Percentiles rank a stretch among this genome's conserved stretches.
Evolutionary conservation across 352 stramenopile genomes (phyloP).

Genomic region (Phytophthora europaea): DNA sequence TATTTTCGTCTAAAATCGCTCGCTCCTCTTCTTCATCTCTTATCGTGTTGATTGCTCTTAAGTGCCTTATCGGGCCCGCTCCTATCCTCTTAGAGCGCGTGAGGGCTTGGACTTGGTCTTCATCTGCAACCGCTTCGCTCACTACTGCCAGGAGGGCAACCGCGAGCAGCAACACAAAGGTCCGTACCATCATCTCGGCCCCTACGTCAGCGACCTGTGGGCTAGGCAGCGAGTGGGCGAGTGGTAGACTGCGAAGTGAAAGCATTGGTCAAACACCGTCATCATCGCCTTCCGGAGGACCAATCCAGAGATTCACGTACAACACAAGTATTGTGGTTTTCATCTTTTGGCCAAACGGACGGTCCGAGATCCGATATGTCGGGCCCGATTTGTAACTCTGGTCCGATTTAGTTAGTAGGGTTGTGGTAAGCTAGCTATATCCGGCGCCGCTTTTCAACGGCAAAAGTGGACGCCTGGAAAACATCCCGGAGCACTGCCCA

Average conservation of each 20-base stretch:
- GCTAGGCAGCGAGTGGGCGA: background rate
- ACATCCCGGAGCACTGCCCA: too few relatives aligned
- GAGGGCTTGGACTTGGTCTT: background rate
- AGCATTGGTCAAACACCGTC: background rate
- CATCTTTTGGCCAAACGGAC: too few relatives aligned
- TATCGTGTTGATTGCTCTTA: background rate
- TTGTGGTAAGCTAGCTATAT: too few relatives aligned
- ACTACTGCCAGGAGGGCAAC: background rate
- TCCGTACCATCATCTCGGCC: background rate
- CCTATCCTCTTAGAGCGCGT: background rate
- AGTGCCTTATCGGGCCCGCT: background rate
- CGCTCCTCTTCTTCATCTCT: background rate
- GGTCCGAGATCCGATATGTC: too few relatives aligned
- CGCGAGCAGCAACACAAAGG: background rate
- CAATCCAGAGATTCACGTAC: too few relatives aligned
- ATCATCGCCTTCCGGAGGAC: too few relatives aligned
- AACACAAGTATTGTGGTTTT: too few relatives aligned
- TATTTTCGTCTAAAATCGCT: background rate
- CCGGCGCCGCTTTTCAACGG: too few relatives aligned
- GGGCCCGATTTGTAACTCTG: too few relatives aligned
- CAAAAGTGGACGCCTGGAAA: too few relatives aligned
- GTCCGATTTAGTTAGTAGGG: too few relatives aligned
- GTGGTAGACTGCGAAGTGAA: background rate
- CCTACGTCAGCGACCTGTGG: background rate
- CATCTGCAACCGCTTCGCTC: background rate